Base-by-base conservation (phyloP, 2,329 filamentous ascomycete species). In the Ophiostoma quercus region DNA sequence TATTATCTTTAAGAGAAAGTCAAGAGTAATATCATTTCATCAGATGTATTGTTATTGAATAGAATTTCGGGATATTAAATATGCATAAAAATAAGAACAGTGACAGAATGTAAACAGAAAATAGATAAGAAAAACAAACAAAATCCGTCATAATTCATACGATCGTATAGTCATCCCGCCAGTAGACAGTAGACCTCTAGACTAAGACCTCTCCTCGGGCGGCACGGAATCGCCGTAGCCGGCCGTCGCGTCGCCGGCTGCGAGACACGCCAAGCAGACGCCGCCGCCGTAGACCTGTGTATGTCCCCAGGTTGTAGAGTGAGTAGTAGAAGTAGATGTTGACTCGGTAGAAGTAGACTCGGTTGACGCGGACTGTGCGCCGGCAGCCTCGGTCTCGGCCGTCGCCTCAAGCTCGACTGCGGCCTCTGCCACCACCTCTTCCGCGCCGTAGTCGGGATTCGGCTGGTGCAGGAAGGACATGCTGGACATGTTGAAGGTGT, bases 241-340 rank as follows among this genome's bases (percentile, higher is more conserved):
- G 8, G 83, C 81, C 22, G 79, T 82, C 7, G 82, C 80, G 34
- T 79, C 82, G 8, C 80, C 82, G 11, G 83, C 80, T 9, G 82
- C 84, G 54, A 82, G 78, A 73, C 85, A 88, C 1, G 85, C 84
- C 54, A 86, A 79, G 72, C 85, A 88, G 2, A 84, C 81, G 6
- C 85, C 84, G 71, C 85, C 85, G 37, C 85, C 85, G 72, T 87
- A 87, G 34, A 87, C 85, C 34, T 84, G 82, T 19, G 85, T 88
- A 75, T 88, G 85, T 51, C 80, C 84, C 85, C 85, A 88, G 37
- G 37, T 9, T 3, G 37, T 39, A 11, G 37, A 39, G 60, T 81
- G 25, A 29, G 25, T 29, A 29, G 25, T 29, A 29, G 25, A 29
- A 2, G 34, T 34, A 34, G 34, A 34, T 8, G 34, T 34, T 8